Evolutionary conservation across 148 eudicot genomes (phyloP).

Genomic region (Chenopodium quinoa): DNA sequence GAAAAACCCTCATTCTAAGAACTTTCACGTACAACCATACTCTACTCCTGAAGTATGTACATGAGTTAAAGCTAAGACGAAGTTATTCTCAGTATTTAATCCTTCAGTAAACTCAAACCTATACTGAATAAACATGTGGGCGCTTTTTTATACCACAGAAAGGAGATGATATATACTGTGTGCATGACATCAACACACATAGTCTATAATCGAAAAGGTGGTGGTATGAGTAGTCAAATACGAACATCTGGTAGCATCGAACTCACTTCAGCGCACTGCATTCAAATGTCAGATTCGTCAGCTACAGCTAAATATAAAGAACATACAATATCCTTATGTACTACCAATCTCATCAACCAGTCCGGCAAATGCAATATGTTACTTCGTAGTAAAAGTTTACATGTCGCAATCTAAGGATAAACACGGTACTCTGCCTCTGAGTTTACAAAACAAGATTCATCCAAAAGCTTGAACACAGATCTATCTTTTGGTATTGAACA

Average conservation of each 20-base stretch:
- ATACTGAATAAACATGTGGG: background rate
- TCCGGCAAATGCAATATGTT: background rate
- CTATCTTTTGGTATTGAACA: background rate
- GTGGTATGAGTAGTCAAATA: background rate
- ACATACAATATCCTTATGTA: background rate
- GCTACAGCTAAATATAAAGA: background rate
- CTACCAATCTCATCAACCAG: background rate
- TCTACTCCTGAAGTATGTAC: background rate
- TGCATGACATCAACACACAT: background rate
- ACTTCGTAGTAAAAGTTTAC: too few species aligned
- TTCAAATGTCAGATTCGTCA: background rate
- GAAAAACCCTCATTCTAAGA: background rate
- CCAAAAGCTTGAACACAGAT: background rate
- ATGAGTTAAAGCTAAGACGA: background rate
- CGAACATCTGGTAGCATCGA: background rate
- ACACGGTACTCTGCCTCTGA: background rate
- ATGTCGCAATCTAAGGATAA: too few species aligned
- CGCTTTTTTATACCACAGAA: background rate
- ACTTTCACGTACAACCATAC: background rate
- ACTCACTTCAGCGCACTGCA: slow-evolving; percentile 35
- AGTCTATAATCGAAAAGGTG: background rate
- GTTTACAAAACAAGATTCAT: background rate
- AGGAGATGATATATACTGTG: background rate
- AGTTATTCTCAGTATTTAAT: background rate
- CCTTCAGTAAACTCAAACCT: background rate